phyloP scores from a whole-genome alignment of 257 asterid species.

The Nicotiana paniculata region DNA sequence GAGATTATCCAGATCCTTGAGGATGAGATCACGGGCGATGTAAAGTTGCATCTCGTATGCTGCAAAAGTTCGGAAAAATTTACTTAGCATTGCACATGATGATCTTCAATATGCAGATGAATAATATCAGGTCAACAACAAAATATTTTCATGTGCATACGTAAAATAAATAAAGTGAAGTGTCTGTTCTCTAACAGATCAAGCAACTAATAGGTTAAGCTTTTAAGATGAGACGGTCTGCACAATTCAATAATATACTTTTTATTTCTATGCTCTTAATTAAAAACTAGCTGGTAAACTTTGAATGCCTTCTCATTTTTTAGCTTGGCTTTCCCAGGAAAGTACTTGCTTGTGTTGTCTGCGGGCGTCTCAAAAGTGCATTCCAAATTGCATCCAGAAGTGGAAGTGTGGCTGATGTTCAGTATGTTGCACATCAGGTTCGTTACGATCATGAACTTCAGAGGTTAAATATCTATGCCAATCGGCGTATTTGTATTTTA shows the following conservation, averaged over 20 bases:
- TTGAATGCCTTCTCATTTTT: conserved; percentile 15
- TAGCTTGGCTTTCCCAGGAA: conserved; percentile 52
- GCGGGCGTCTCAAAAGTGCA: conserved; percentile 97
- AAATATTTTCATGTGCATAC: background rate
- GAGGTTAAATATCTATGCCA: conserved; percentile 3
- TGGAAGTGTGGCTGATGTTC: conserved; percentile 99
- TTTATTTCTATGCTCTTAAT: background rate
- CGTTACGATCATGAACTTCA: conserved; percentile 10
- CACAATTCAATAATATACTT: background rate
- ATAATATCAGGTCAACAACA: background rate
- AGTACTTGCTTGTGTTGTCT: conserved; percentile 94
- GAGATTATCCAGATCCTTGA: too few relatives aligned
- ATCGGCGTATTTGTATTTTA: background rate
- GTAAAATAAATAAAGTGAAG: background rate
- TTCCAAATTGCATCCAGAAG: conserved; percentile 96
- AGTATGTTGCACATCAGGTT: conserved; percentile 98
- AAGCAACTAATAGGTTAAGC: background rate
- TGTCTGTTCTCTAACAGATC: background rate
- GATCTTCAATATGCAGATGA: too few relatives aligned
- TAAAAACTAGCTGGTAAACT: conserved; percentile 7
- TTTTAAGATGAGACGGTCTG: background rate
- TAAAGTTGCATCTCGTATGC: too few relatives aligned
- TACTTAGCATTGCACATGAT: too few relatives aligned
- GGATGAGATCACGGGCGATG: too few relatives aligned
- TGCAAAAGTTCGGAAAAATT: too few relatives aligned